Base-by-base conservation (phyloP, 2,329 filamentous ascomycete species). In the Immersiporthe knoxdaviesiana region DNA sequence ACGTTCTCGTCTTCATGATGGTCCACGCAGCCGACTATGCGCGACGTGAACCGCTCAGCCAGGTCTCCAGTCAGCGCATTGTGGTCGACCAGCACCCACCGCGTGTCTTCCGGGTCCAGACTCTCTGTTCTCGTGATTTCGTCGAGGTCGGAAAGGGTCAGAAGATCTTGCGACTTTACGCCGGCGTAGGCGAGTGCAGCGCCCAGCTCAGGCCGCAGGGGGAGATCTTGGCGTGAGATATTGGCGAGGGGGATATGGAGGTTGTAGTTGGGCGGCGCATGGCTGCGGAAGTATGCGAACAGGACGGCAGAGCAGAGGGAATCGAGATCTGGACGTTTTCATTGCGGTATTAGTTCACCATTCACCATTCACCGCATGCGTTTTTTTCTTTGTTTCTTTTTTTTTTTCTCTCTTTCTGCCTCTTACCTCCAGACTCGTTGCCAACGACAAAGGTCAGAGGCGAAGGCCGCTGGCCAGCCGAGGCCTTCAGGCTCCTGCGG, bases 41-140 rank as follows among this genome's bases (percentile, higher is more conserved):
- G 80, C 4, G 76, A 71, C 0, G 80, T 79, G 75, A 88, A 92
- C 21, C 82, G 78, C 50, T 77, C 79, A 21, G 83, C 86, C 21
- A 95, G 81, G 18, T 79, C 74, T 0, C 91, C 91, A 7, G 90
- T 90, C 62, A 93, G 81, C 0, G 83, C 84, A 76, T 96, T 96
- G 82, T 96, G 93, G 79, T 96, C 92, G 4, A 96, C 91, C 1
- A 96, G 82, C 24, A 93, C 80, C 91, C 91, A 94, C 63, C 81
- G 82, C 1, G 91, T 90, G 61, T 88, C 85, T 35, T 85, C 82
- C 0, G 87, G 82, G 0, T 78, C 74, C 14, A 91, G 76, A 54
- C 76, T 79, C 3, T 74, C 72, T 39, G 61, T 18, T 10, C 44
- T 41, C 14, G 60, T 60, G 60, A 56, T 74, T 73, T 39, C 74